Evolutionary conservation across 306 rosid genomes (phyloP).

Genomic region (Fragaria ananassa): DNA sequence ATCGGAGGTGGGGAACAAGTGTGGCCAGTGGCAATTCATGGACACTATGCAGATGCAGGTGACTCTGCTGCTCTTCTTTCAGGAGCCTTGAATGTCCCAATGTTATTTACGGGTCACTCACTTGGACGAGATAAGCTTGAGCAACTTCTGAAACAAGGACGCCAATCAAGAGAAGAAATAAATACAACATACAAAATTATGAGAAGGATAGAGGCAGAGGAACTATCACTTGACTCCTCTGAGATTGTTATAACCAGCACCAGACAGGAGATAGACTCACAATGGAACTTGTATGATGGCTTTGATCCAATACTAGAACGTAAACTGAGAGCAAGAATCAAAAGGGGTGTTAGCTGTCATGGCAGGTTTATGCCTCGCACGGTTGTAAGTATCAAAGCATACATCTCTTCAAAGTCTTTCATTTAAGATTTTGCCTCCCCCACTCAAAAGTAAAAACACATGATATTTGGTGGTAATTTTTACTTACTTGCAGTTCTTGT

Average conservation of each 20-base stretch:
- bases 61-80: constrained; percentile 61
- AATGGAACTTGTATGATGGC: constrained; percentile 66
- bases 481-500: neutral
- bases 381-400: constrained; percentile 42
- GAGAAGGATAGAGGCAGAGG: constrained; percentile 70
- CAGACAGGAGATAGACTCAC: constrained; percentile 61
- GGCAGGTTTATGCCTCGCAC: constrained; percentile 68
- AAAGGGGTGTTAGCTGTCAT: constrained; percentile 52
- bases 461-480: neutral
- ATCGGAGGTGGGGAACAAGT: constrained; percentile 48
- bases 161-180: constrained; percentile 59
- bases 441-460: neutral
- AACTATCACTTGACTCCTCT: constrained; percentile 54
- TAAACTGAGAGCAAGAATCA: constrained; percentile 53
- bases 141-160: constrained; percentile 58
- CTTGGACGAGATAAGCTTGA: constrained; percentile 60
- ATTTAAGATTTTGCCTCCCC: neutral
- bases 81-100: constrained; percentile 57
- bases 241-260: constrained; percentile 65
- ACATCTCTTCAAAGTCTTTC: neutral
- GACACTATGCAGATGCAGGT: constrained; percentile 69
- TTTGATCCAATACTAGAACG: constrained; percentile 65
- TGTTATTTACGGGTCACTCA: constrained; percentile 61
- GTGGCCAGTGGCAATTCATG: constrained; percentile 63
- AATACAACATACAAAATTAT: constrained; percentile 52